Evolutionary conservation across 2,329 filamentous ascomycete species (phyloP), one percentile per base, ranked within the genome.

Genomic region (Scedosporium apiospermum): DNA sequence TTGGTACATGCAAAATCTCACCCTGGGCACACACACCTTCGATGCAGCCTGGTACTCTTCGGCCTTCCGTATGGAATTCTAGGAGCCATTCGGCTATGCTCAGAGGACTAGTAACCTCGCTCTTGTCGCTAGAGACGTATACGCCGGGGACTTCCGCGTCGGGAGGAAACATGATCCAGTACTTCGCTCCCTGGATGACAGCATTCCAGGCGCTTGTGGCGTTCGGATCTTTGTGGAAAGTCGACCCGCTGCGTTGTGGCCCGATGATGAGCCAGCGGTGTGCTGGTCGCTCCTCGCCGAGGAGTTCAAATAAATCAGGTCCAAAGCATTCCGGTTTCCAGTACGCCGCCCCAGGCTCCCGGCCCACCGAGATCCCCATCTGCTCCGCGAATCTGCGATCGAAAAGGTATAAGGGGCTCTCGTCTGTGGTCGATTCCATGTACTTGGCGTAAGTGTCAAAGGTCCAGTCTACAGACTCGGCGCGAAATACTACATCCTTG

Each of bases 91-190:
- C 93, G n/a, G 93, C 91, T 68, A 98, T 97, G 75, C 91, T 96
- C 10, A 98, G 82, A 1, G 93, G 95, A 61, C 89, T 92, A 0
- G 93, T 98, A 60, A 98, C 93, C 75, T 98, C 93, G 71, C 90
- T 93, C 71, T 91, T 89, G 71, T 98, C 95, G 46, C 87, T 82
- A 4, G 90, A 96, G 51, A 97, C 90, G 68, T 89, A 96, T 44
- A 98, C 93, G 3, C 93, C 93, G 0, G 93, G 93, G 6, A 95
- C 92, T 3, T 87, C 81, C 0, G 86, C 83, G 0, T 85, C 85
- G 0, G 90, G 88, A 0, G 91, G 92, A 71, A 98, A 98, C 91
- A 98, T 96, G 73, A 98, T 93, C 93, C 95, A 98, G 79, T 98
- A 98, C 72, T 98, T 98, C 41, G 88, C 85, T 4, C 93, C 95